Evolutionary conservation across 768 basidiomycete species (phyloP).

Genomic region (Mycena rebaudengoi): DNA sequence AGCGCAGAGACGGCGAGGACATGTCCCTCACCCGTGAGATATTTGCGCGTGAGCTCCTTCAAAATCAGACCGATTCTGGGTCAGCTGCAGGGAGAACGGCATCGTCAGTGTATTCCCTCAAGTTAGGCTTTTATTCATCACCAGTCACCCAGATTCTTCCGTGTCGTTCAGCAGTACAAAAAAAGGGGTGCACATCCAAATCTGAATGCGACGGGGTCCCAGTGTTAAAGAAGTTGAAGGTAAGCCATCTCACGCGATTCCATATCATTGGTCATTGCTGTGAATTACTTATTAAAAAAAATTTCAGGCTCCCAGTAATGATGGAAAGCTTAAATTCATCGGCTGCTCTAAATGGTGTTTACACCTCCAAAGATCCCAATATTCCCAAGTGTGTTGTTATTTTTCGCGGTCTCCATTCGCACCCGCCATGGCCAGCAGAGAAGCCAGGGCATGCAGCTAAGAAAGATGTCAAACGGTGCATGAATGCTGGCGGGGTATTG

Average conservation of each 20-base stretch:
- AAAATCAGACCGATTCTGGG: background rate
- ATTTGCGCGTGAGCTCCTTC: background rate
- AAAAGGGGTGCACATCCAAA: background rate
- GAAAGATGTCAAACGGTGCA: background rate
- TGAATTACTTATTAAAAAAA: too few relatives aligned
- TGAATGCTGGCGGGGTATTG: background rate
- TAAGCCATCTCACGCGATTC: background rate
- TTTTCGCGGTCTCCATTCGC: background rate
- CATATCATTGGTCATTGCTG: background rate
- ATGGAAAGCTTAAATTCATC: background rate
- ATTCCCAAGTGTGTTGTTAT: background rate
- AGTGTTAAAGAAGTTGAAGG: background rate
- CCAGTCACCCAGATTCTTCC: background rate
- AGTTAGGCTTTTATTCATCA: background rate
- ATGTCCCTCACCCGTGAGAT: background rate
- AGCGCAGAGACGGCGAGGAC: background rate
- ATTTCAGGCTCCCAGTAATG: background rate
- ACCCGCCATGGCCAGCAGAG: constrained; percentile 2
- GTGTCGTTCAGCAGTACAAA: background rate
- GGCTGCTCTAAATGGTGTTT: background rate
- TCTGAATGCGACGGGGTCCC: background rate
- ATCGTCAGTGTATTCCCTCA: background rate
- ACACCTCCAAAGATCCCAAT: background rate
- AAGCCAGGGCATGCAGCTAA: background rate
- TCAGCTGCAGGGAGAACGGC: background rate